These are phyloP conservation scores for Peziza echinospora DNA, from an alignment of 495 filamentous ascomycete genomes.

Conservation along the genomic window DNA sequence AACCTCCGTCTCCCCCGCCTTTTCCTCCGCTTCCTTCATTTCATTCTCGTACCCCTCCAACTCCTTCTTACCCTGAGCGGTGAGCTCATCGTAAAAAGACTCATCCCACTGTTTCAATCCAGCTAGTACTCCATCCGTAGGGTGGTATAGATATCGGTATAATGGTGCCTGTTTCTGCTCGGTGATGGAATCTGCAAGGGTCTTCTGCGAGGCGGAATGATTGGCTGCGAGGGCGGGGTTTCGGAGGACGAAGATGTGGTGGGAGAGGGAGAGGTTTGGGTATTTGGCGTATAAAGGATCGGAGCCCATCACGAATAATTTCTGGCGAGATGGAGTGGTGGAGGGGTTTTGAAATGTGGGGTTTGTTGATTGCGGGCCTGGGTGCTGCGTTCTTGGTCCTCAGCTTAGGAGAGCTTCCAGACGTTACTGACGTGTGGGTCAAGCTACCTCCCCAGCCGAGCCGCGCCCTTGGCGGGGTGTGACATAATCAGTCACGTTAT, in stretches of 20 bases:
- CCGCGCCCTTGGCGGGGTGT: no score
- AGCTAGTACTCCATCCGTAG: constrained; percentile 60
- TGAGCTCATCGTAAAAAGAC: constrained; percentile 58
- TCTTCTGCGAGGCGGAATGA: constrained; percentile 48
- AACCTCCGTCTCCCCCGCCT: constrained; percentile 88
- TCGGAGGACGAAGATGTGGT: constrained; percentile 92
- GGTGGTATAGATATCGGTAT: constrained; percentile 87
- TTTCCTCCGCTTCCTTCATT: constrained; percentile 81
- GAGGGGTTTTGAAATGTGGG: no score
- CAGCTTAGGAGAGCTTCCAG: no score
- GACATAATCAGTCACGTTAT: no score
- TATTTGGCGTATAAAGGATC: constrained; percentile 95
- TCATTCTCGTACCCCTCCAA: constrained; percentile 83
- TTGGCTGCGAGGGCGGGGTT: constrained; percentile 60
- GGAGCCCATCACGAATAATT: constrained; percentile 56
- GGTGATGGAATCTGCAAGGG: constrained; percentile 75
- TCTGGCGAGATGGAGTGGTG: no score
- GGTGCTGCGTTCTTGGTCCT: no score
- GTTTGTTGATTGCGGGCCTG: no score
- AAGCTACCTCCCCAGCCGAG: no score
- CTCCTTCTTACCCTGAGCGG: constrained; percentile 76
- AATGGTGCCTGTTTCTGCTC: constrained; percentile 94
- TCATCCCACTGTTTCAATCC: constrained; percentile 56
- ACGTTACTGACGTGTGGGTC: no score
- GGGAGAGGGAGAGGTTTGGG: constrained; percentile 73